Base-by-base conservation (phyloP, 2,329 filamentous ascomycete genomes). In the Microsporum audouinii region DNA sequence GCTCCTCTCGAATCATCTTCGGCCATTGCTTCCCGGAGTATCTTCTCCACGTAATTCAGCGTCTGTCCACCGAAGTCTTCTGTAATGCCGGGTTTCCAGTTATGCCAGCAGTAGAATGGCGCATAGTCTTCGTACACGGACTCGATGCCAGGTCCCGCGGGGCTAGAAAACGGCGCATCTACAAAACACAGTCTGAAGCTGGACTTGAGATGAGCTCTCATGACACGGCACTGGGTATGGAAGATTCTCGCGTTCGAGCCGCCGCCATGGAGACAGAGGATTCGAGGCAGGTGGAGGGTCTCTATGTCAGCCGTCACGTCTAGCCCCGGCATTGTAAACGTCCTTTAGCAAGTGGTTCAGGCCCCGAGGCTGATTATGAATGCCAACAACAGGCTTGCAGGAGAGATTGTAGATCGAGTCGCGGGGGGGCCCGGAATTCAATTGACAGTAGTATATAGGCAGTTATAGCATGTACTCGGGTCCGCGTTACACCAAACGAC, bases 261-360 rank as follows among this genome's bases (percentile, higher is more conserved):
- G 67, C 88, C 88, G 70, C 88, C 88, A 72, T 91, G 88, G n/a
- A 91, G 83, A 73, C 87, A 91, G 66, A 91, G 84, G 66, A 91
- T 84, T 62, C 88, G 85, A 2, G 87, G 87, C 33, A 80, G 76
- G 62, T 71, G 63, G 45, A 78, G 69, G 3, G 67, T 68, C 27
- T 59, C 38, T n/a, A 34, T 49, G 4, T 59, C 38, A 2, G 33
- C 55, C 23, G n/a, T 57, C 55, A 57, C 38, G 33, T 57, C 55
- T 7, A 57, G 7, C 10, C 55, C 55, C 2, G 55, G 55, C 55
- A 57, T 57, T 0, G 27, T 53, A n/a, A 33, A 34, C 27, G 49
- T 17, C 49, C n/a, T n/a, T 6, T 14, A 8, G 43, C 8, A 10
- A 23, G 23, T 29, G 43, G 5, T 10, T 47, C 23, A 47, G 6